Percentiles rank a stretch among this genome's conserved stretches.
These are phyloP conservation scores for Myrica gale DNA, from an alignment of 306 rosid species.

Conservation along the genomic window DNA sequence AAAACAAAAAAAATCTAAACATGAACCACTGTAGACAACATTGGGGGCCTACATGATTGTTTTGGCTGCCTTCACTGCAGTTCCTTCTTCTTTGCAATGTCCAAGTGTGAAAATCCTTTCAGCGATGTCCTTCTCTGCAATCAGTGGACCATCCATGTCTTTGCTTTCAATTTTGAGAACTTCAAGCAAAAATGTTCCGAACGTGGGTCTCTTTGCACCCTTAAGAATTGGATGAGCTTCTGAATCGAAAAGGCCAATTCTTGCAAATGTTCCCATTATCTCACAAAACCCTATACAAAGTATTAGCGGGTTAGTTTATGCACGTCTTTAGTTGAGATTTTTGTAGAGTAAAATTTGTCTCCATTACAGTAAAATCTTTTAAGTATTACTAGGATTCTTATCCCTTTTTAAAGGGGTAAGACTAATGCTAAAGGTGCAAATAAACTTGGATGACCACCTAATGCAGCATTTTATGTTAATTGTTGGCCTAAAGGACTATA, in stretches of 20 bases:
- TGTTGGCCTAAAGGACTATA: constrained; percentile 11
- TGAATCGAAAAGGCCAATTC: constrained; percentile 64
- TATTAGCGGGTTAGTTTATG: background rate
- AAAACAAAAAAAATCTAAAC: background rate
- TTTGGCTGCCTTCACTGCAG: constrained; percentile 69
- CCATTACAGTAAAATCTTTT: background rate
- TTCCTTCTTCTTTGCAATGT: constrained; percentile 60
- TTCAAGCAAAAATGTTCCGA: constrained; percentile 60
- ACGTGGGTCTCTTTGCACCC: constrained; percentile 54
- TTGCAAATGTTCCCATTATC: constrained; percentile 79
- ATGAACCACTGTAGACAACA: background rate
- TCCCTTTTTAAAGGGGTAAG: no score
- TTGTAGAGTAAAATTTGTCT: background rate
- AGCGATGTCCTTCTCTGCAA: constrained; percentile 55
- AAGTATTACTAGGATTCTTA: no score
- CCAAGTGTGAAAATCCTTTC: constrained; percentile 55
- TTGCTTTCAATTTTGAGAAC: constrained; percentile 46
- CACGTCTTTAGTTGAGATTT: background rate
- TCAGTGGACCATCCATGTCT: constrained; percentile 31
- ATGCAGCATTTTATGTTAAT: background rate
- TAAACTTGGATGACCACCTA: background rate
- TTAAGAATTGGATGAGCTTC: constrained; percentile 58
- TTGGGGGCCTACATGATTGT: constrained; percentile 60
- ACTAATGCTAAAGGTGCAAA: no score
- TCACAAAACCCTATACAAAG: constrained; percentile 61